Conservation (phyloP, 345 rosid species). For the Corchorus capsularis region DNA sequence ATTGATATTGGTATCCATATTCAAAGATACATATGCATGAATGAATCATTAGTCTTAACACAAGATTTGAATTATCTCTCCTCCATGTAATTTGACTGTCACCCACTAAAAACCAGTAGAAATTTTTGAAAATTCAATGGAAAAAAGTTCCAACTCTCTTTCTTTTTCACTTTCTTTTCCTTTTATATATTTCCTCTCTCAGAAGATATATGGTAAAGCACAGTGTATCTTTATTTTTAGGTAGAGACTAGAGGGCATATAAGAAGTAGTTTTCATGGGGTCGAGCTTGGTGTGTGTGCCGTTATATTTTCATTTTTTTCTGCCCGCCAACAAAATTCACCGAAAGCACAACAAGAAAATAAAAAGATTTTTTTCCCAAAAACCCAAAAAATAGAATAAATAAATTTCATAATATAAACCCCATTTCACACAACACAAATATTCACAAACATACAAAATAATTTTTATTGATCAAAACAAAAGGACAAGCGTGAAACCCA, state of each 20-base stretch:
- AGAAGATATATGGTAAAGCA: neutral
- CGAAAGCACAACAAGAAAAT: constrained; percentile 41
- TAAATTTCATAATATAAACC: neutral
- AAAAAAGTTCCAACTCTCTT: neutral
- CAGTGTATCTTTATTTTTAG: neutral
- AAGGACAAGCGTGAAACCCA: constrained; percentile 62
- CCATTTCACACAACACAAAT: no score
- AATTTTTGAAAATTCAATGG: neutral
- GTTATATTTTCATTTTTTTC: constrained; percentile 18
- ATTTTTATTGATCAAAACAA: constrained; percentile 16
- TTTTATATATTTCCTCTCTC: neutral
- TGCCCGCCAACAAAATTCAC: constrained; percentile 42
- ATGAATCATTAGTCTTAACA: no score
- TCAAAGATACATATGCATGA: no score
- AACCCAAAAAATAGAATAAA: constrained; percentile 3
- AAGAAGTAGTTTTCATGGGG: constrained; percentile 49
- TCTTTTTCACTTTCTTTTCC: constrained; percentile 14
- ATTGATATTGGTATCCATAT: no score
- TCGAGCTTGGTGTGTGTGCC: constrained; percentile 53
- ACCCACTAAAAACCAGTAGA: neutral
- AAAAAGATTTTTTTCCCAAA: constrained; percentile 19
- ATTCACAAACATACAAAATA: neutral
- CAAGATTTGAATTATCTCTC: no score
- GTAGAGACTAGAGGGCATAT: neutral
- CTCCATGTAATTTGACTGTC: neutral